Conservation (phyloP, 129 eudicot species). For the Escallonia herrerae region DNA sequence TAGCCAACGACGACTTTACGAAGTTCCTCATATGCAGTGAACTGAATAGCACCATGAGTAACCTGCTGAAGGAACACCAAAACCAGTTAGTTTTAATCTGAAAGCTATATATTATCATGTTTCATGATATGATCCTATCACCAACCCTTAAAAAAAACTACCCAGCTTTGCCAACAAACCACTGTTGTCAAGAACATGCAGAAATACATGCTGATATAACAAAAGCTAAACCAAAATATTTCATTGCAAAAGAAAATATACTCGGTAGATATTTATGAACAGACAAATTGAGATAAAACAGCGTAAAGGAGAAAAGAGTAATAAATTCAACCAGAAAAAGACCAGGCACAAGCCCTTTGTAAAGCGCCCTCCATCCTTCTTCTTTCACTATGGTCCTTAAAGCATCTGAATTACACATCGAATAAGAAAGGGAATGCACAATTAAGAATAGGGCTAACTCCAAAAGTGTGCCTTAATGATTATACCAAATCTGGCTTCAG, state of each 20-base stretch:
- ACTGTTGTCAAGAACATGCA: background rate
- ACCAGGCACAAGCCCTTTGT: slow-evolving; percentile 90
- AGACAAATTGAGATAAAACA: slow-evolving; percentile 14
- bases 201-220: background rate
- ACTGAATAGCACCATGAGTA: slow-evolving; percentile 98
- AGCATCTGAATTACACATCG: slow-evolving; percentile 55
- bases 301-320: slow-evolving; percentile 4
- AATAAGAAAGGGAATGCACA: background rate
- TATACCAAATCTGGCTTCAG: too few relatives aligned
- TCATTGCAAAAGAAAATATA: too few relatives aligned
- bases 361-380: slow-evolving; percentile 93
- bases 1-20: slow-evolving; percentile 47
- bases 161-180: background rate
- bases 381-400: slow-evolving; percentile 87
- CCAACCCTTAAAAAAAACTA: background rate
- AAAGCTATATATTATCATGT: background rate
- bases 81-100: slow-evolving; percentile 10
- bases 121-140: background rate
- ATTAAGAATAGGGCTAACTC: background rate
- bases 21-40: slow-evolving; percentile 93
- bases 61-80: slow-evolving; percentile 60
- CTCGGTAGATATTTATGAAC: too few relatives aligned
- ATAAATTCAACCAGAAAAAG: slow-evolving; percentile 84
- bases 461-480: too few relatives aligned
- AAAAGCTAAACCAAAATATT: background rate